Conservation (phyloP, 78 protist species). For the Anaeramoeba flamelloides region DNA sequence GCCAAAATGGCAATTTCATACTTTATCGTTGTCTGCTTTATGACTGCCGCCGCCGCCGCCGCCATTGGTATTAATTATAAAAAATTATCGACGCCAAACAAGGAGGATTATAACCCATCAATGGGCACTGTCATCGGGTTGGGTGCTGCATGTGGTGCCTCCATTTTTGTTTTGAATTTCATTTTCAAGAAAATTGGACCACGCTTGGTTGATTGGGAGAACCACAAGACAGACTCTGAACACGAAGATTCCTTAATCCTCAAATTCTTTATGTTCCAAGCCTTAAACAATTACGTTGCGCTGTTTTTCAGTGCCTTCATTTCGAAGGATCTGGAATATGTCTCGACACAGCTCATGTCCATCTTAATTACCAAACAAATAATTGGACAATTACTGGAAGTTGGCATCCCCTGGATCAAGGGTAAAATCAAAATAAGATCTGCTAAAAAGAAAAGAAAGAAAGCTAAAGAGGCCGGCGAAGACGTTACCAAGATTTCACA, state of each 20-base stretch:
- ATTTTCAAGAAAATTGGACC: constrained; percentile 7
- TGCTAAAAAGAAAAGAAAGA: neutral
- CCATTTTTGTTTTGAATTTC: neutral
- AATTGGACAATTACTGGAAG: neutral
- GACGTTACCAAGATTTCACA: neutral
- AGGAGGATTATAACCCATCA: neutral
- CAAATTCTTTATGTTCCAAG: constrained; percentile 46
- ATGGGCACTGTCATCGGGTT: neutral
- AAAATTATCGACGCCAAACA: neutral
- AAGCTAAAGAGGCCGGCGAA: neutral
- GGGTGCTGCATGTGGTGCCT: neutral
- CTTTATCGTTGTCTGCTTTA: neutral
- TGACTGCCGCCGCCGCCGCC: neutral
- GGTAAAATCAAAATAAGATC: neutral
- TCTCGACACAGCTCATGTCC: neutral
- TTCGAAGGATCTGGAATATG: constrained; percentile 3
- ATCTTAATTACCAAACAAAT: neutral
- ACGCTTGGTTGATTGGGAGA: constrained; percentile 26
- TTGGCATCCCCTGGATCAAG: neutral
- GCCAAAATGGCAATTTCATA: neutral
- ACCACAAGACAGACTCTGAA: constrained; percentile 35
- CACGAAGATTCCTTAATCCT: constrained; percentile 12
- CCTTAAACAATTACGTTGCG: constrained; percentile 41
- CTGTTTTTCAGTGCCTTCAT: constrained; percentile 49
- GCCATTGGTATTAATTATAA: neutral